Evolutionary conservation across 768 basidiomycete genomes (phyloP), one percentile per base, ranked within the genome.

Genomic region (Kwoniella sp.): DNA sequence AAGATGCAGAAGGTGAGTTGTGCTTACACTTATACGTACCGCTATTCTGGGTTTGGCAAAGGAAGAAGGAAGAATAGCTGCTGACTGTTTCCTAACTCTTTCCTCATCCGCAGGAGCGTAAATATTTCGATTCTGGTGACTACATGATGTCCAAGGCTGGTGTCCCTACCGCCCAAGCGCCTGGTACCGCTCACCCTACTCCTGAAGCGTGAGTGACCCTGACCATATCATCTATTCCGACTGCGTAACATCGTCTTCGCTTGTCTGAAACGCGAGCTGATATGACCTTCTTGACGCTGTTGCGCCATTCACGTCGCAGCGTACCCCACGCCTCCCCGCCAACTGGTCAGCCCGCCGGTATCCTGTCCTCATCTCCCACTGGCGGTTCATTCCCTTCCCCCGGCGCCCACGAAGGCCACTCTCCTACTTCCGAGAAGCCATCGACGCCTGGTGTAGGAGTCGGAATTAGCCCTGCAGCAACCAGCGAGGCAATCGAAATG

Each of bases 121-220:
- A 98, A 82, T 99, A 92, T 83, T 99, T 99, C 80, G 96, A 98
- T 82, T 98, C 95, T 60, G 96, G 96, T 62, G 96, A 99, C 80
- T 98, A 98, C 77, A 94, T 94, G 29, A 84, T 99, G 69, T 92
- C 92, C 55, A 97, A 98, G 81, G 96, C 96, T 2, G 83, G 96
- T 26, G 88, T 89, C 51, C 85, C 88, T n/a, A 88, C 91, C 52
- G 90, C 91, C 79, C 90, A 85, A 68, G 85, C 87, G 2, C 92
- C 97, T 59, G 96, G 96, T 27, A 98, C 94, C 9, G 91, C 92
- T 36, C 97, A 97, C 69, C 95, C 96, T n/a, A 93, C 90, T 80
- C 94, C 96, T 27, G 91, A 97, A 82, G 91, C 91, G 93, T 95
- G 77, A 67, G 90, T 33, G 13, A 5, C 13, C 33, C n/a, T n/a